phyloP scores from a whole-genome alignment of 139 green algal species.

The Coccomyxa sp. region DNA sequence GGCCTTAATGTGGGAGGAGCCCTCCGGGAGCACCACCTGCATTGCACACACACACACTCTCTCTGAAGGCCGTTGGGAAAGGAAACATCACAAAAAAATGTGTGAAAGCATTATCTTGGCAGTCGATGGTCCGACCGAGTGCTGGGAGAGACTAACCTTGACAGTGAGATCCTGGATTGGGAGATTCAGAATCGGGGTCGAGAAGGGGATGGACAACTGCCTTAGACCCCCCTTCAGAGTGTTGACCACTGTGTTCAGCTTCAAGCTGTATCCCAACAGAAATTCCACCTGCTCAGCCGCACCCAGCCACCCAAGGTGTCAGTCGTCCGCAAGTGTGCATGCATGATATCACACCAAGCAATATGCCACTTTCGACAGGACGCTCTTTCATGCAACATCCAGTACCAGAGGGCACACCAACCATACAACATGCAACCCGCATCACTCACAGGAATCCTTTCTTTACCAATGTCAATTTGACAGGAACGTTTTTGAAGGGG shows the following conservation, averaged over 20 bases:
- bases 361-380: too few relatives aligned
- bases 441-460: background rate
- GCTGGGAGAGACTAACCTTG: slow-evolving; percentile 18
- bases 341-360: too few relatives aligned
- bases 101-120: background rate
- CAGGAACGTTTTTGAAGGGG: background rate
- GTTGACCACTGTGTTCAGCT: slow-evolving; percentile 41
- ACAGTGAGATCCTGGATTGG: slow-evolving; percentile 38
- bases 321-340: too few relatives aligned
- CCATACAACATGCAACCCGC: too few relatives aligned
- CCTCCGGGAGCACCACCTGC: slow-evolving; percentile 80
- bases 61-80: background rate
- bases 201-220: slow-evolving; percentile 25
- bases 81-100: background rate
- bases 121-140: background rate
- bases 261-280: slow-evolving; percentile 65
- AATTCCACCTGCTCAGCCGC: slow-evolving; percentile 31
- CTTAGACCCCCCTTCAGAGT: slow-evolving; percentile 2
- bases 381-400: too few relatives aligned
- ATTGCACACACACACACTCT: background rate
- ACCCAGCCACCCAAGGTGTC: slow-evolving; percentile 14
- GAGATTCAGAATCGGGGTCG: slow-evolving; percentile 31
- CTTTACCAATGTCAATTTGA: background rate
- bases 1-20: slow-evolving; percentile 41
- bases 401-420: too few relatives aligned